phyloP scores from a whole-genome alignment of 371 early-diverging fungal genomes.

The Mortierella sp. region DNA sequence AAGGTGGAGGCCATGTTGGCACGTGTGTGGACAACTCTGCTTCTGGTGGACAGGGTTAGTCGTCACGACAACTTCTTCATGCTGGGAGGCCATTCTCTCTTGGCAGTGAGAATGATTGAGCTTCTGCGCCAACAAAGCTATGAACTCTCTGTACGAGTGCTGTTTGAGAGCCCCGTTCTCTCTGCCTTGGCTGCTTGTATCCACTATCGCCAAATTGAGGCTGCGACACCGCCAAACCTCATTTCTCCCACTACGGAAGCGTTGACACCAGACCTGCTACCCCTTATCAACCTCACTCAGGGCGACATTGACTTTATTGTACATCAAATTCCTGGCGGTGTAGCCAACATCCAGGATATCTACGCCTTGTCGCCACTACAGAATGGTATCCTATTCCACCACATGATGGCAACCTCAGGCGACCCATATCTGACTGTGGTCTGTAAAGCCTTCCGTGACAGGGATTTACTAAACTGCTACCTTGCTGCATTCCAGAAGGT shows the following conservation, averaged over 20 bases:
- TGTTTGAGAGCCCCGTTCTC: conserved; percentile 15
- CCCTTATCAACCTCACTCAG: conserved; percentile 24
- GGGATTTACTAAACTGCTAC: conserved; percentile 17
- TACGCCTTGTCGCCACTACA: conserved; percentile 25
- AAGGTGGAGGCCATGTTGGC: conserved; percentile 3
- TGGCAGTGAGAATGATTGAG: conserved; percentile 7
- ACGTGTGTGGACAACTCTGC: conserved; percentile 8
- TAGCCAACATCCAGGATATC: conserved; percentile 33
- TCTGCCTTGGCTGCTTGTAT: conserved; percentile 7
- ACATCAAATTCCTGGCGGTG: conserved; percentile 9
- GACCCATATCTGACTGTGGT: conserved; percentile 8
- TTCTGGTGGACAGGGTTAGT: conserved; percentile 3
- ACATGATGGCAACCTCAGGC: conserved; percentile 10
- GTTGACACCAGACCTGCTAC: conserved; percentile 17
- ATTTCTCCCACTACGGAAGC: not conserved
- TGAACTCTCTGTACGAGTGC: conserved; percentile 9
- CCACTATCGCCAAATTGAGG: not conserved
- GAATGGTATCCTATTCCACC: conserved; percentile 28
- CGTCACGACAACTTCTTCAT: conserved; percentile 29
- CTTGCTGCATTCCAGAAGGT: conserved; percentile 15
- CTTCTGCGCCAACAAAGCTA: not conserved
- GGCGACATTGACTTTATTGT: conserved; percentile 22
- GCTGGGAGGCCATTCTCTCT: conserved; percentile 26
- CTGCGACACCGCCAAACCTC: conserved; percentile 4
- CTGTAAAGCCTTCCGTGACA: not conserved